These are phyloP conservation scores for Houttuynia cordata DNA, from an alignment of 164 flowering plant genomes.

Conservation along the genomic window DNA sequence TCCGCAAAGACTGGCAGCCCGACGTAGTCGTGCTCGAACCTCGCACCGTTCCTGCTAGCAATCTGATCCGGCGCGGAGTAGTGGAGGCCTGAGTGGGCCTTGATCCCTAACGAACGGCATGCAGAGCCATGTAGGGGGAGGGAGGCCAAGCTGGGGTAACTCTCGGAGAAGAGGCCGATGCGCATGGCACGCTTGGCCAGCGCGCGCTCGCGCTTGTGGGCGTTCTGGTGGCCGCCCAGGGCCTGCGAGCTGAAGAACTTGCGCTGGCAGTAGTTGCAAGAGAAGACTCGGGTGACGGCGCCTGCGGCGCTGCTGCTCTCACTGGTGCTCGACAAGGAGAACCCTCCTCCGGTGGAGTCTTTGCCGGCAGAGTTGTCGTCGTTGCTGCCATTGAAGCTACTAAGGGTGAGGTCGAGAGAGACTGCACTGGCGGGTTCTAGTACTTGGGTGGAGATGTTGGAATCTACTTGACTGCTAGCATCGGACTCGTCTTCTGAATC, in stretches of 20 bases:
- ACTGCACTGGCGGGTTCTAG: constrained; percentile 15
- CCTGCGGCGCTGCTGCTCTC: constrained; percentile 25
- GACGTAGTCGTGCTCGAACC: constrained; percentile 42
- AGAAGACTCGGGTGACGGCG: constrained; percentile 46
- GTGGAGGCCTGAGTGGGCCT: constrained; percentile 59
- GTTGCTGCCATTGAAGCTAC: constrained; percentile 14
- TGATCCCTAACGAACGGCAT: constrained; percentile 49
- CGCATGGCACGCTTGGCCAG: constrained; percentile 74
- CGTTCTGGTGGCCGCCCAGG: constrained; percentile 84
- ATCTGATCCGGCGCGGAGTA: constrained; percentile 19
- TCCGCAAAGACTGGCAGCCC: constrained; percentile 39
- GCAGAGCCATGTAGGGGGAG: constrained; percentile 66
- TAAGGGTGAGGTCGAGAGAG: constrained; percentile 52
- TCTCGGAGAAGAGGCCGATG: constrained; percentile 57
- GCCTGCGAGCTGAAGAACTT: constrained; percentile 89
- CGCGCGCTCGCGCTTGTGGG: constrained; percentile 75
- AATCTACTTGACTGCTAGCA: constrained; percentile 44
- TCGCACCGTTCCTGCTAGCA: constrained; percentile 27
- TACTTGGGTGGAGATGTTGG: constrained; percentile 38
- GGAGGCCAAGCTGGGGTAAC: constrained; percentile 62
- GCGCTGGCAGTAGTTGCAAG: constrained; percentile 76
- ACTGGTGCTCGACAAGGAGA: constrained; percentile 20
- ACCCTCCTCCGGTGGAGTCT: constrained; percentile 6
- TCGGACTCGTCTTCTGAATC: constrained; percentile 56
- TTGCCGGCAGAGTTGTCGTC: constrained; percentile 15